Conservation (phyloP, 129 eudicot genomes). For the Cynara cardunculus region DNA sequence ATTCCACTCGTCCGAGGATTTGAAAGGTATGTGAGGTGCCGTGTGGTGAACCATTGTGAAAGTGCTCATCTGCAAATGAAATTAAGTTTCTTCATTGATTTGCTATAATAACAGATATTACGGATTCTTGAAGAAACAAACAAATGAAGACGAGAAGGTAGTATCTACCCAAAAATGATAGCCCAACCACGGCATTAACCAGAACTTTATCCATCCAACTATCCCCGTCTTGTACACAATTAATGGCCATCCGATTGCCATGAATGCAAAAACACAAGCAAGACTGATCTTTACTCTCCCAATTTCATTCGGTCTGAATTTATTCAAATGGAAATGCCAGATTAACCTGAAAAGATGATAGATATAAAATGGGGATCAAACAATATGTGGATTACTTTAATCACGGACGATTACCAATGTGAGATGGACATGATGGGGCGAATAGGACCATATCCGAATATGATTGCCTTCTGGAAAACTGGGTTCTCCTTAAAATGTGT, state of each 20-base stretch:
- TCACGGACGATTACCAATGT: conserved; percentile 58
- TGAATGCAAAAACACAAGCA: conserved; percentile 80
- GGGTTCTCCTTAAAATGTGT: conserved; percentile 53
- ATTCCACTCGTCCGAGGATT: conserved; percentile 82
- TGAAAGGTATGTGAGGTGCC: conserved; percentile 95
- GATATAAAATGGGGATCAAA: background rate
- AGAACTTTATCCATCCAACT: conserved; percentile 89
- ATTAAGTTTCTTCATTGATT: background rate
- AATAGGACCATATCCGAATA: conserved; percentile 78
- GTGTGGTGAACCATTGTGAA: conserved; percentile 98
- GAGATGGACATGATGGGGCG: conserved; percentile 87
- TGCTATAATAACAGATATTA: conserved; percentile 6
- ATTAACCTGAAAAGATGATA: conserved; percentile 45
- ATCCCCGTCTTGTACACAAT: conserved; percentile 67
- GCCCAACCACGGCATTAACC: conserved; percentile 98
- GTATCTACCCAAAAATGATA: conserved; percentile 87
- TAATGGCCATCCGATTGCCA: conserved; percentile 94
- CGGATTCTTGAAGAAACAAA: background rate
- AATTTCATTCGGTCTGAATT: conserved; percentile 73
- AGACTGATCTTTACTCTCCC: conserved; percentile 77
- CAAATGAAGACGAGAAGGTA: background rate
- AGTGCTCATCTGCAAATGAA: conserved; percentile 83
- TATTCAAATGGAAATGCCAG: conserved; percentile 76
- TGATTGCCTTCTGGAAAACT: conserved; percentile 52
- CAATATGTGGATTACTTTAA: conserved; percentile 10